Evolutionary conservation across 192 early-diverging fungal genomes (phyloP), one percentile per base, ranked within the genome.

Genomic region (Funneliformis mosseae): DNA sequence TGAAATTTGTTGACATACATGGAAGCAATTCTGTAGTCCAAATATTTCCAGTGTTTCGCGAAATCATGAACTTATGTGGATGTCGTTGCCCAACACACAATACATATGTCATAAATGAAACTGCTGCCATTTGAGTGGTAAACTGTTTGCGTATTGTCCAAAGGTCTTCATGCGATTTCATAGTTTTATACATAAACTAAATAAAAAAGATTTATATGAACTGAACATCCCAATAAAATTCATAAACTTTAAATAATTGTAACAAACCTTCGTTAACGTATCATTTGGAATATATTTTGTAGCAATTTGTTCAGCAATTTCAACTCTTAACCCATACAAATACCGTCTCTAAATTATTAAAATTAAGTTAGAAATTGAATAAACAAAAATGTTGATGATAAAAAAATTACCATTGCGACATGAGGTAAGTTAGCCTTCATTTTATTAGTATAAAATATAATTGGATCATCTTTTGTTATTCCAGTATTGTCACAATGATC

Each of bases 71-170:
- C 85, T 97, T 98, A 61, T 93, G 91, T 1, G 98, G 98, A 59
- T 90, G 89, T 43, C 98, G 89, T 79, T 94, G 95, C 21, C 93
- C 92, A 78, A 97, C 91, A 77, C 95, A 93, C 83, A 98, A 90
- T 33, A 97, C 88, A 79, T 97, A 97, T 0, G 96, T 93, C 91
- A 99, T 94, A 84, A 96, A 96, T 8, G 95, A 95, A 7, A 93
- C 88, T 3, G 94, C 90, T 1, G 97, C 96, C 84, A 96, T 85
- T 84, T 99, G 98, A 27, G 88, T 80, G 25, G 97, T 96, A 77
- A 99, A 98, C 81, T 95, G 95, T 87, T 98, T 97, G 28, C 97
- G 89, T 77, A 97, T 90, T 80, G 93, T 92, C 97, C 97, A 99
- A 68, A 95, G 90, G 84, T 98, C 97, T 68, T 92, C 90, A 79